Conservation (phyloP, 1,139 yeast species). For the Lodderomyces theae region DNA sequence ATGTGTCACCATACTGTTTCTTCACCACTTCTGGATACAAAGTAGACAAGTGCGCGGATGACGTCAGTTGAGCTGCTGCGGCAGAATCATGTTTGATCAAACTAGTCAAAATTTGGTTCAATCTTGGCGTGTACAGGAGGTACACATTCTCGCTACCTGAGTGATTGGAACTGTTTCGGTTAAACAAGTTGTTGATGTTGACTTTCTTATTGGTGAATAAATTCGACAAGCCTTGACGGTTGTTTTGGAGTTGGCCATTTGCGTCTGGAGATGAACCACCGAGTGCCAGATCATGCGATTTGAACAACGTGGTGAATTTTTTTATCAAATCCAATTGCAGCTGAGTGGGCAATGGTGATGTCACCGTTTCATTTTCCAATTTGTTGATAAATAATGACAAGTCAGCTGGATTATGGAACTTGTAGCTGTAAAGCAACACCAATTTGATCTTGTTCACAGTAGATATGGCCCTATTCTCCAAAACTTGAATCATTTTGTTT, state of each 20-base stretch:
- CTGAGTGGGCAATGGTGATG: conserved; percentile 31
- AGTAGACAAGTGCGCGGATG: conserved; percentile 34
- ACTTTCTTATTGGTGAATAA: conserved; percentile 28
- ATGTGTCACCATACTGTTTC: conserved; percentile 29
- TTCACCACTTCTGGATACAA: conserved; percentile 40
- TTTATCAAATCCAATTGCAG: conserved; percentile 34
- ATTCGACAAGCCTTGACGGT: conserved; percentile 22
- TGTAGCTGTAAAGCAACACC: conserved; percentile 67
- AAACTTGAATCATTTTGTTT: conserved; percentile 24
- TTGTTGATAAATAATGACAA: conserved; percentile 24
- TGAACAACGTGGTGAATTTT: conserved; percentile 28
- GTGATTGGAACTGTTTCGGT: conserved; percentile 18
- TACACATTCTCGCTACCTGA: conserved; percentile 46
- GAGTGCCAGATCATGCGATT: conserved; percentile 8
- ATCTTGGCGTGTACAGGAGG: conserved; percentile 73
- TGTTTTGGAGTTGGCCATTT: conserved; percentile 7
- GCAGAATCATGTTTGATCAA: conserved; percentile 17
- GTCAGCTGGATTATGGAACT: conserved; percentile 42
- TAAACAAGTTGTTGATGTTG: conserved; percentile 26
- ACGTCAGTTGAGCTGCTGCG: too few species aligned
- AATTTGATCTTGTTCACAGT: conserved; percentile 43
- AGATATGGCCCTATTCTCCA: conserved; percentile 23
- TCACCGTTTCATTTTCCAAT: conserved; percentile 14
- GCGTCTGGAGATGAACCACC: conserved; percentile 7
- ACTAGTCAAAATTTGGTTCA: conserved; percentile 43